Base-by-base conservation (phyloP, 2,329 filamentous ascomycete species). In the Fusarium continuum region DNA sequence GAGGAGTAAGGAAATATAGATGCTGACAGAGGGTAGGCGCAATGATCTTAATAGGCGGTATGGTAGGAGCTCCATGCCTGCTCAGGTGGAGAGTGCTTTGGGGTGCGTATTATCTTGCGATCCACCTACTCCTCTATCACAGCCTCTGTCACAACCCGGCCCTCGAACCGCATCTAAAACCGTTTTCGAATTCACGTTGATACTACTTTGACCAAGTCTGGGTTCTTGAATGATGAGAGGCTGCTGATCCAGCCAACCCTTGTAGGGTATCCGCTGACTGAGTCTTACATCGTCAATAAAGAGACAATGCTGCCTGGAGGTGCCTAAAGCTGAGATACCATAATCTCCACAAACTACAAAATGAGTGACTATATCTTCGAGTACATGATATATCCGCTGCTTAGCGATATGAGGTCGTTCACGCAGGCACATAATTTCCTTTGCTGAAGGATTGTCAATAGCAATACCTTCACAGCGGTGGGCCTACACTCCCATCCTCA, bases 171-270 rank as follows among this genome's bases (percentile, higher is more conserved):
- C 20, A 13, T 35, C 2, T 26, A 23, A 10, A 16, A 1, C 3
- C 13, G 5, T 23, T 4, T 35, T 20, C 0, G 10, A n/a, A 20
- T 55, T 61, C 44, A 61, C 38, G 38, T 23, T n/a, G 34, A 43
- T 36, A 61, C 35, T 0, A 3, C 5, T n/a, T n/a, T n/a, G 8
- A 3, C 6, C 14, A 8, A 36, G 7, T 35, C 16, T 31, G 14
- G 8, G 14, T 6, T 19, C 13, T 31, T 11, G 28, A 51, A 9
- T 3, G 16, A 45, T 28, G 28, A 14, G 6, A 8, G n/a, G n/a
- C 4, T 16, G 10, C 4, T 53, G 47, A 44, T 32, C 4, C 8
- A 16, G 13, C 19, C 2, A 28, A 26, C 9, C n/a, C 9, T 5
- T 28, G 17, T 2, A 4, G 2, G 8, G 29, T 23, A n/a, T 22